Evolutionary conservation across 192 early-diverging fungal genomes (phyloP).

Genomic region (Globomyces pollinis-pini): DNA sequence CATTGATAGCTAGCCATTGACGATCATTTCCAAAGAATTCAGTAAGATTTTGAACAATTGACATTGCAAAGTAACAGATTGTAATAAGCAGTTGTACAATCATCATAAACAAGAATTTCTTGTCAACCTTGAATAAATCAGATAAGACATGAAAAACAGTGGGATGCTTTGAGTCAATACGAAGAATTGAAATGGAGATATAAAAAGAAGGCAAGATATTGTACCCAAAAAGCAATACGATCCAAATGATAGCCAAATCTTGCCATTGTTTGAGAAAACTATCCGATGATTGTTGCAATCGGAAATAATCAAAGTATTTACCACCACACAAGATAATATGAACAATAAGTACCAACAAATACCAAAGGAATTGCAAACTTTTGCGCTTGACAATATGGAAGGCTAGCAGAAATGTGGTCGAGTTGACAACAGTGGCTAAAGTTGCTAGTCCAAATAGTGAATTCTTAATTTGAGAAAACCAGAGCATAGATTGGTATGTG

Average conservation of each 20-base stretch:
- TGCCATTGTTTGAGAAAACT: not conserved
- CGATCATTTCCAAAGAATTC: not conserved
- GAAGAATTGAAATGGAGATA: not conserved
- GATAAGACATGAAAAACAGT: not conserved
- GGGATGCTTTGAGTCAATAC: not conserved
- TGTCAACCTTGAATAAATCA: not conserved
- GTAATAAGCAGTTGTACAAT: not conserved
- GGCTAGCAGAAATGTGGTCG: not conserved
- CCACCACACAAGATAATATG: not conserved
- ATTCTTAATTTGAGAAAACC: not conserved
- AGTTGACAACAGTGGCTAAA: not conserved
- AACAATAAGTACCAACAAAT: not conserved
- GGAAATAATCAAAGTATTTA: not conserved
- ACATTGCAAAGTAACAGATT: not conserved
- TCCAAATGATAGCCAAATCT: not conserved
- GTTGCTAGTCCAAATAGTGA: not conserved
- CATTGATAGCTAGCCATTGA: not conserved
- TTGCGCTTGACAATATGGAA: not conserved
- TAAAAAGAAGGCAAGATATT: not conserved
- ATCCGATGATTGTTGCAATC: not conserved
- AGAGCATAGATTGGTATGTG: too few species aligned
- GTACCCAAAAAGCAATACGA: not conserved
- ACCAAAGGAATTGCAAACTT: not conserved
- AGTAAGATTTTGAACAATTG: not conserved
- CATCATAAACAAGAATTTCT: not conserved